Evolutionary conservation across 768 basidiomycete species (phyloP).

Genomic region (Wakefieldia striispora): DNA sequence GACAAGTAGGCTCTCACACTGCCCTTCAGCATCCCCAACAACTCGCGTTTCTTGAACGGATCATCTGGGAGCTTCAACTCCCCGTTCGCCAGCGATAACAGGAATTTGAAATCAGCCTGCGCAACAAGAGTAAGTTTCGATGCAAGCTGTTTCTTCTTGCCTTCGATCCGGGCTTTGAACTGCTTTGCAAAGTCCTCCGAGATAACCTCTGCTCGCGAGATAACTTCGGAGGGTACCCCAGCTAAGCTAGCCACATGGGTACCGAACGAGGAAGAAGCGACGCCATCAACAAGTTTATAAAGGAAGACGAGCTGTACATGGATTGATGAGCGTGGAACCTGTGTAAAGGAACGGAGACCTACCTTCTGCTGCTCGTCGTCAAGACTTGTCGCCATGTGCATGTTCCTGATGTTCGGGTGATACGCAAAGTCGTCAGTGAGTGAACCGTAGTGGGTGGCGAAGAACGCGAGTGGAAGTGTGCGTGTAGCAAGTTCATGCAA

Average conservation of each 20-base stretch:
- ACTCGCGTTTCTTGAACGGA: slow-evolving; percentile 47
- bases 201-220: slow-evolving; percentile 83
- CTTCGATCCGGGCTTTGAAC: slow-evolving; percentile 78
- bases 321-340: not conserved
- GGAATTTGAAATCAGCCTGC: slow-evolving; percentile 89
- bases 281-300: slow-evolving; percentile 89
- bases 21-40: slow-evolving; percentile 53
- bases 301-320: slow-evolving; percentile 76
- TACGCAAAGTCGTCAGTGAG: slow-evolving; percentile 92
- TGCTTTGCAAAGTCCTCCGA: slow-evolving; percentile 85
- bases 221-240: slow-evolving; percentile 82
- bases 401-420: slow-evolving; percentile 88
- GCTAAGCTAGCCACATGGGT: slow-evolving; percentile 95
- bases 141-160: slow-evolving; percentile 48
- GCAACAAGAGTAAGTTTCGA: slow-evolving; percentile 71
- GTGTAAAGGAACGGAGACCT: slow-evolving; percentile 10
- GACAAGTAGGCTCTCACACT: slow-evolving; percentile 32
- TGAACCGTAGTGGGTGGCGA: slow-evolving; percentile 97
- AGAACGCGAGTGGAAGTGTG: slow-evolving; percentile 88
- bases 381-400: slow-evolving; percentile 94
- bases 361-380: slow-evolving; percentile 92
- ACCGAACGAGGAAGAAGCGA: slow-evolving; percentile 86
- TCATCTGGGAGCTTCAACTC: slow-evolving; percentile 52
- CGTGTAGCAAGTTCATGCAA: slow-evolving; percentile 93
- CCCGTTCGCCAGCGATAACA: slow-evolving; percentile 61